Evolutionary conservation across 78 protist genomes (phyloP).

Genomic region (Reticulomyxa filosa): DNA sequence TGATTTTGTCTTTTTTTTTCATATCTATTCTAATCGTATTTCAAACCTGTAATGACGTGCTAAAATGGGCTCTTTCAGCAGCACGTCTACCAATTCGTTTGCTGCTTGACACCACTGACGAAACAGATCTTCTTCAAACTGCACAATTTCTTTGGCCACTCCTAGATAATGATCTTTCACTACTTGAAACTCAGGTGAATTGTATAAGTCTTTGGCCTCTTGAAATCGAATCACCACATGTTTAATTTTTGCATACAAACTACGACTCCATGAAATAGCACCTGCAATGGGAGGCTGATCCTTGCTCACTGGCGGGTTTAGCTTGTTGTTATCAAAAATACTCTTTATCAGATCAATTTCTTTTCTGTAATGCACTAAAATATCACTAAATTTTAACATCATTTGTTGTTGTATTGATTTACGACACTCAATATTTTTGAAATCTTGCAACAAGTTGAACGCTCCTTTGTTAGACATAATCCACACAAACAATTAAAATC

Average conservation of each 20-base stretch:
- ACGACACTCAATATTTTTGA: conserved; percentile 20
- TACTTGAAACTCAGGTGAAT: too few relatives aligned
- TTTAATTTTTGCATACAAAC: conserved; percentile 40
- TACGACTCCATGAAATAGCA: conserved; percentile 45
- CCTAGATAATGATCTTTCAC: neutral
- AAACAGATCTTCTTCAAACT: conserved; percentile 21
- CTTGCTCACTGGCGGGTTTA: conserved; percentile 45
- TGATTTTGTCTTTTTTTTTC: too few relatives aligned
- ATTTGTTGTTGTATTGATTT: conserved; percentile 24
- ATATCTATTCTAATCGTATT: too few relatives aligned
- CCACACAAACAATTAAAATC: too few relatives aligned
- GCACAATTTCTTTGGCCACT: conserved; percentile 29
- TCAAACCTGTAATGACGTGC: too few relatives aligned
- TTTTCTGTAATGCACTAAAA: neutral
- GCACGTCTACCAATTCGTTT: neutral
- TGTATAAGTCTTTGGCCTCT: too few relatives aligned
- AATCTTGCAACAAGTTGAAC: conserved; percentile 46
- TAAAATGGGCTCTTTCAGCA: conserved; percentile 3
- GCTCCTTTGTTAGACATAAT: too few relatives aligned
- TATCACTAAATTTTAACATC: conserved; percentile 33
- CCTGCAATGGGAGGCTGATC: conserved; percentile 67
- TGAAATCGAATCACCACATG: conserved; percentile 38
- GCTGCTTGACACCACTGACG: conserved; percentile 24
- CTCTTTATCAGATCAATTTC: conserved; percentile 18
- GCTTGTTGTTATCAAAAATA: conserved; percentile 16